A percentile compares a stretch with the other conserved stretches of the same genome.
Evolutionary conservation across 2,329 filamentous ascomycete species (phyloP).

Genomic region (Ramichloridium luteum): DNA sequence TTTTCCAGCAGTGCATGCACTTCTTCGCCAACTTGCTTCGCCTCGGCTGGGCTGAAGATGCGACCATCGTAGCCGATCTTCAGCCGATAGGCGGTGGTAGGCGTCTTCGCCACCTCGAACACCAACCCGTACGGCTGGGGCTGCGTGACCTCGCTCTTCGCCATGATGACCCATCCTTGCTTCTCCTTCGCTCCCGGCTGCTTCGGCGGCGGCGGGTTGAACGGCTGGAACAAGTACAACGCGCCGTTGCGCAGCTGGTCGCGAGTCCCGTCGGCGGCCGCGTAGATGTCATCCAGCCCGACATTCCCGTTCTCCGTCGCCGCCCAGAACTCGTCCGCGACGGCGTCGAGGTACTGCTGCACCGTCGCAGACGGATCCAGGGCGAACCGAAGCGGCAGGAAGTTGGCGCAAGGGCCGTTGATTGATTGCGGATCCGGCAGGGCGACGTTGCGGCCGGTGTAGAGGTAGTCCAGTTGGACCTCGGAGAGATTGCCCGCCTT

Average conservation of each 20-base stretch:
- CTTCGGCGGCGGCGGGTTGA: no score
- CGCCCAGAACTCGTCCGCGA: neutral
- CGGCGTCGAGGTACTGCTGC: neutral
- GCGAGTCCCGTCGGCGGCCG: neutral
- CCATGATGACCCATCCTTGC: neutral
- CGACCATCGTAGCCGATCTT: no score
- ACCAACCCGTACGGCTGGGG: constrained; percentile 1
- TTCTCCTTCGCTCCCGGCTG: neutral
- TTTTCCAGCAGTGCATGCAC: no score
- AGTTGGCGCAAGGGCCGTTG: constrained; percentile 29
- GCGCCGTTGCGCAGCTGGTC: neutral
- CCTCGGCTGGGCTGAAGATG: no score
- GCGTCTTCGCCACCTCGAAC: constrained; percentile 3
- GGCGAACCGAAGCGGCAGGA: constrained; percentile 24
- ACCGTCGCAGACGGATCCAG: constrained; percentile 6
- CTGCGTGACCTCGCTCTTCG: constrained; percentile 1
- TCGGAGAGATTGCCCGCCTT: neutral
- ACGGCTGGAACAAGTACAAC: neutral
- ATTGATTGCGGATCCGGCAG: constrained; percentile 26
- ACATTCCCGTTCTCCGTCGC: neutral
- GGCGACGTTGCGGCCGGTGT: constrained; percentile 29
- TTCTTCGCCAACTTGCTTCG: no score
- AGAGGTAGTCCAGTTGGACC: constrained; percentile 17
- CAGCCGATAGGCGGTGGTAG: no score
- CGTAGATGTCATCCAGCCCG: neutral